Percentiles rank a stretch among this genome's conserved stretches.
phyloP scores from a whole-genome alignment of 805 yeast genomes.

The Candida rishiriensis region DNA sequence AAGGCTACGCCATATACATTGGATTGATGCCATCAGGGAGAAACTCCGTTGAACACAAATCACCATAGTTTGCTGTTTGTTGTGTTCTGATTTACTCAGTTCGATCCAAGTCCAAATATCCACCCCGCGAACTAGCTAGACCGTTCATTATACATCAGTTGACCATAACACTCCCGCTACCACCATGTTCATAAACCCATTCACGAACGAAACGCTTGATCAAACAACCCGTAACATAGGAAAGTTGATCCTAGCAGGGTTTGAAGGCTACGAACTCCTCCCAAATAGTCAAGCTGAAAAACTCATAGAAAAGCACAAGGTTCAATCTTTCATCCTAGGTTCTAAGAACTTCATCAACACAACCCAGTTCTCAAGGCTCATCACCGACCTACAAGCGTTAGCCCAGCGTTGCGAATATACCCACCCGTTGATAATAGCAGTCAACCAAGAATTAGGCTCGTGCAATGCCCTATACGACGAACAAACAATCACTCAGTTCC shows the following conservation, averaged over 20 bases:
- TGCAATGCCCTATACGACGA: conserved; percentile 54
- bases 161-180: too few species aligned
- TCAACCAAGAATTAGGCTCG: conserved; percentile 65
- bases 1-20: too few species aligned
- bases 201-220: neutral
- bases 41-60: too few species aligned
- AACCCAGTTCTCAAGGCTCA: conserved; percentile 43
- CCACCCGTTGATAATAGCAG: conserved; percentile 51
- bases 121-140: too few species aligned
- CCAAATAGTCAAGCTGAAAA: conserved; percentile 41
- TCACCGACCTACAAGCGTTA: conserved; percentile 49
- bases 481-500: conserved; percentile 49
- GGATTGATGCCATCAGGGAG: too few species aligned
- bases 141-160: too few species aligned
- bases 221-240: conserved; percentile 28
- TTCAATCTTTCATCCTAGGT: conserved; percentile 49
- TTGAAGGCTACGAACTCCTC: conserved; percentile 50
- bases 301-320: conserved; percentile 45
- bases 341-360: conserved; percentile 48
- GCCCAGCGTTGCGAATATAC: conserved; percentile 47
- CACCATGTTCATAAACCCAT: neutral
- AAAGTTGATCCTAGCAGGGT: conserved; percentile 56
- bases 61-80: too few species aligned
- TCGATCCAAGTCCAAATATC: too few species aligned
- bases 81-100: too few species aligned